Evolutionary conservation across 805 yeast species (phyloP), one percentile per base, ranked within the genome.

Genomic region (Komagataella ulmi): DNA sequence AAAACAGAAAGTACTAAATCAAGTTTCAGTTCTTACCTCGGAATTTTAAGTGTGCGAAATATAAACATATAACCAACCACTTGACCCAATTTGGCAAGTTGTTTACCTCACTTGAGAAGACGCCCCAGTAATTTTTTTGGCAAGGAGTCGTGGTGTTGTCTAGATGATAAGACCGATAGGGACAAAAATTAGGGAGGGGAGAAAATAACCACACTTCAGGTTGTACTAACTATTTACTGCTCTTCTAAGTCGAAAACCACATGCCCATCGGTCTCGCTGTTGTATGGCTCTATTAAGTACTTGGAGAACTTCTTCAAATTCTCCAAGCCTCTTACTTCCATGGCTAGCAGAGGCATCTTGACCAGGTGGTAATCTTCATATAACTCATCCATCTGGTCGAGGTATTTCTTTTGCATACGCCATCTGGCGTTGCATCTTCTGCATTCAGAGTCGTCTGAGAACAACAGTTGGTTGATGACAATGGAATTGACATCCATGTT

Each of bases 321-420:
- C 52, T 84, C 85, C 56, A 87, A 74, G 40, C 99, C 99, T 68
- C 99, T 81, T 52, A 93, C 93, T 71, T 93, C 99, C 57, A 85
- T 80, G 48, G 97, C 96, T 58, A 93, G 80, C 64, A 91, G 79
- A 2, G 99, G 99, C 82, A 93, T 85, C 71, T 88, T 89, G 40
- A 93, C 93, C 59, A 93, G 75, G 64, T 95, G 97, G 75, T 91
- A 93, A 68, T 93, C 99, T 69, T 93, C 99, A 63, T 93, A 93
- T 54, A 93, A 75, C 67, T 93, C 99, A 60, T 79, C 87, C 83
- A 93, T 91, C 73, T 93, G 98, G 64, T 85, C 95, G 61, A 90
- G 74, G 65, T 93, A 93, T 70, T 93, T 93, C 67, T 76, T 84
- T 70, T 93, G 99, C 95, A 93, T 89, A 71, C 86, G 84, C 82